These are phyloP conservation scores for Blumeria graminis DNA, from an alignment of 2,329 filamentous ascomycete species.

Conservation along the genomic window DNA sequence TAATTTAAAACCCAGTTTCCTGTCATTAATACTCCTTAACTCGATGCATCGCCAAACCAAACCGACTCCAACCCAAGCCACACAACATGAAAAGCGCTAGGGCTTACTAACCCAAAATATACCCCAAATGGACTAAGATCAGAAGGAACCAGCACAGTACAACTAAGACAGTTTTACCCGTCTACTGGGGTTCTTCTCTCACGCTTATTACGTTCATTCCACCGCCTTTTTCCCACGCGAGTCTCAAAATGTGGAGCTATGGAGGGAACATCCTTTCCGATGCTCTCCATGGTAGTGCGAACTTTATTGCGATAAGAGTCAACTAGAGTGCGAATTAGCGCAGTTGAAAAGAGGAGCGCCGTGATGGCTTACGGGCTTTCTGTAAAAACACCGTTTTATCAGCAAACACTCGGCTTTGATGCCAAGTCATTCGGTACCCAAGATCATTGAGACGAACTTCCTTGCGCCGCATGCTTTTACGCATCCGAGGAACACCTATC, in stretches of 20 bases:
- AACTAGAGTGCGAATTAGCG: conserved; percentile 26
- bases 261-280: conserved; percentile 48
- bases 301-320: conserved; percentile 91
- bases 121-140: too few species aligned
- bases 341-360: neutral
- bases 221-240: conserved; percentile 58
- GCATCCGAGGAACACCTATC: conserved; percentile 51
- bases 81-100: too few species aligned
- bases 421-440: conserved; percentile 89
- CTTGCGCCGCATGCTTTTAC: conserved; percentile 43
- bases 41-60: too few species aligned
- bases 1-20: too few species aligned
- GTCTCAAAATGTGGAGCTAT: conserved; percentile 76
- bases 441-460: conserved; percentile 85
- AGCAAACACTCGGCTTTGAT: conserved; percentile 78
- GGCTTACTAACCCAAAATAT: too few species aligned
- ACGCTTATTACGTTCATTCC: conserved; percentile 32
- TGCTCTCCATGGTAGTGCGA: conserved; percentile 52
- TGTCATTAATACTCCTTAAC: too few species aligned
- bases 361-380: conserved; percentile 49
- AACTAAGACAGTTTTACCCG: neutral
- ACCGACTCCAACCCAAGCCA: too few species aligned
- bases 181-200: conserved; percentile 7
- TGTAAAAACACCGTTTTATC: conserved; percentile 72
- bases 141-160: too few species aligned